phyloP scores from a whole-genome alignment of 148 eudicot genomes.

The Arbutus unedo region DNA sequence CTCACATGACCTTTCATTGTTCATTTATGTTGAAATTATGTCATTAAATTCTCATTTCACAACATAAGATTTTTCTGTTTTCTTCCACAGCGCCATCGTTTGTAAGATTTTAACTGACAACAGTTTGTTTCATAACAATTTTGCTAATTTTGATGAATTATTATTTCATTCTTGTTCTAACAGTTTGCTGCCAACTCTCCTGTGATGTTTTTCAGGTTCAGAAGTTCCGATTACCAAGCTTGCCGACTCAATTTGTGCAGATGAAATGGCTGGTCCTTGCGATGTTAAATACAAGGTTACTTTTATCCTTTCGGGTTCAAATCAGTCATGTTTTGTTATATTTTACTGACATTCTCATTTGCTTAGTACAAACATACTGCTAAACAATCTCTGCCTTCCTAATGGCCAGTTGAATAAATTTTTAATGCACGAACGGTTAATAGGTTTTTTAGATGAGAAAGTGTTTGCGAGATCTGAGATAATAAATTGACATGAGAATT shows the following conservation, averaged over 20 bases:
- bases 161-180: neutral
- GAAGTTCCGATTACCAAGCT: slow-evolving; percentile 61
- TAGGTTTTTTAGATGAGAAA: neutral
- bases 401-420: neutral
- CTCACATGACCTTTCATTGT: neutral
- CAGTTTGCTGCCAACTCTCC: neutral
- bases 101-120: neutral
- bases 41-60: neutral
- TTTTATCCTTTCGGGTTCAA: slow-evolving; percentile 3
- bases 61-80: neutral
- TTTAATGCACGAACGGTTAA: neutral
- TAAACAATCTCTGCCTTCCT: neutral
- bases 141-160: neutral
- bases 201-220: slow-evolving; percentile 49
- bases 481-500: neutral
- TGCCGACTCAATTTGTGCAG: slow-evolving; percentile 72
- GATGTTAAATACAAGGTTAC: slow-evolving; percentile 42
- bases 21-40: neutral
- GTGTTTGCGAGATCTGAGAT: neutral
- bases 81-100: neutral
- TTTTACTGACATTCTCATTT: neutral
- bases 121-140: neutral
- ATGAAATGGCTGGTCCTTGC: slow-evolving; percentile 38
- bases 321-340: neutral
- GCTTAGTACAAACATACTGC: neutral